A percentile compares a stretch with the other conserved stretches of the same genome.
Evolutionary conservation across 345 rosid species (phyloP).

Genomic region (Luvunga scandens): DNA sequence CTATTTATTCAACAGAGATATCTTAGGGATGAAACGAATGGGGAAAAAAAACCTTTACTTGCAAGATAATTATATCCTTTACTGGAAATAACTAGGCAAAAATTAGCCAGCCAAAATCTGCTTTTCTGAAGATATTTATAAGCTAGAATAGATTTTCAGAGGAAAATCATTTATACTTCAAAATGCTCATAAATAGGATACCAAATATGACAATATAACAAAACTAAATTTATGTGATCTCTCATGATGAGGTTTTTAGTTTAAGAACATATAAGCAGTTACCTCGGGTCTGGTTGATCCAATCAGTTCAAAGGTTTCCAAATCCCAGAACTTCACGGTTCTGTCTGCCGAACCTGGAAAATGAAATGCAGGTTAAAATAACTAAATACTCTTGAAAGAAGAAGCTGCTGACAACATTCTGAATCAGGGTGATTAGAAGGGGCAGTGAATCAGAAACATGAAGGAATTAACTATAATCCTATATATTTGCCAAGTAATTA

Average conservation of each 20-base stretch:
- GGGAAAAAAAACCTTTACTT: background rate
- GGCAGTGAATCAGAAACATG: background rate
- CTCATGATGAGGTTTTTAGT: background rate
- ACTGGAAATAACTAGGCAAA: background rate
- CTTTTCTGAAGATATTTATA: background rate
- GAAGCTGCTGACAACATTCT: background rate
- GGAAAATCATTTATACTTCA: background rate
- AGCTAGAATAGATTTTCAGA: background rate
- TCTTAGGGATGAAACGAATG: background rate
- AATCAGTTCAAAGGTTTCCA: constrained; percentile 95
- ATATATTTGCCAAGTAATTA: background rate
- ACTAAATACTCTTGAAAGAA: background rate
- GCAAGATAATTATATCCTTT: background rate
- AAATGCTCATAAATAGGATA: background rate
- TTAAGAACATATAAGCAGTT: constrained; percentile 20
- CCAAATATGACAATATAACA: background rate
- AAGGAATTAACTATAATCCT: background rate
- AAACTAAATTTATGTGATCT: background rate
- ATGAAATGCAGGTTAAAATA: constrained; percentile 17
- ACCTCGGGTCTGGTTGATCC: constrained; percentile 97
- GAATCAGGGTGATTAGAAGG: background rate
- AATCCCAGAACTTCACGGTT: constrained; percentile 98
- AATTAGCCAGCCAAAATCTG: background rate
- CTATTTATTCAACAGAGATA: background rate
- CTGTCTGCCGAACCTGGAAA: constrained; percentile 92